Base-by-base conservation (phyloP, 257 asterid genomes). In the Solanum chiquidenum region DNA sequence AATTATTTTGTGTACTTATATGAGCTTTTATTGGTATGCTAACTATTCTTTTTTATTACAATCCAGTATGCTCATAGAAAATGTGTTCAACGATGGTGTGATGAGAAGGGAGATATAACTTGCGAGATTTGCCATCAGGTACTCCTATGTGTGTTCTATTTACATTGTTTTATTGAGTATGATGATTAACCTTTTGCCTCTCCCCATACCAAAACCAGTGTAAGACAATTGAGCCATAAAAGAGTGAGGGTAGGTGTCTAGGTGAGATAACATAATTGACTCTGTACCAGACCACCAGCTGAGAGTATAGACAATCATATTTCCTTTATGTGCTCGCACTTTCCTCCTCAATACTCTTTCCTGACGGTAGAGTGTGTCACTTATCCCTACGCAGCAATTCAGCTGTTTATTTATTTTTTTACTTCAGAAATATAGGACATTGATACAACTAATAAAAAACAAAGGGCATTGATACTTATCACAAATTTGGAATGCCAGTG, bases 71-170 rank as follows among this genome's bases (percentile, higher is more conserved):
- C 94, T 38, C 94, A 92, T 73, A 87, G 94, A 87, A 87, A 89
- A 16, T 92, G 94, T 83, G 92, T 92, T 86, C 94, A 92, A 74
- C 92, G 90, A 33, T 92, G 94, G 94, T 92, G 94, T 60, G 89
- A 92, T 90, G 94, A 92, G 87, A 92, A 92, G 83, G 94, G 94
- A 66, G 92, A 91, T 73, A 90, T 89, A 82, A 92, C 89, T 66
- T 92, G 94, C 33, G 94, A 92, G 92, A 92, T 92, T 37, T 92
- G 94, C 84, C 92, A 90, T 85, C 94, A 92, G 91, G 94, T 91
- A 49, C 37, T 68, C 23, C 71, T 40, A 29, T 40, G 64, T 25
- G 35, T 86, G 14, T 71, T 68, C 71, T 68, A 6, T 31, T 46
- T 49, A 18, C 69, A 9, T 49, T 12, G 27, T 49, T 82, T 52